Conservation (phyloP, 345 rosid species). For the rapeseed (Brassica napus) region Da-Ae NC_063438.1:20235001-20235500, state of each 20-base stretch:
- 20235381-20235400: constrained; percentile 64
- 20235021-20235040: too few species aligned
- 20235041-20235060: not conserved
- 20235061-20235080: not conserved
- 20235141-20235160: constrained; percentile 81
- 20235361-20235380: constrained; percentile 58
- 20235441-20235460: constrained; percentile 84
- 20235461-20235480: constrained; percentile 60
- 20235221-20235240: constrained; percentile 65
- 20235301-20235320: constrained; percentile 50
- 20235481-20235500: constrained; percentile 54
- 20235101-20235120: constrained; percentile 98
- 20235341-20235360: constrained; percentile 59
- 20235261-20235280: constrained; percentile 97
- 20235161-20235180: constrained; percentile 71
- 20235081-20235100: constrained; percentile 47
- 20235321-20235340: constrained; percentile 53
- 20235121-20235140: constrained; percentile 89
- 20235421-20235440: constrained; percentile 74
- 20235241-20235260: constrained; percentile 54
- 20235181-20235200: constrained; percentile 85
- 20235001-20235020: too few species aligned
- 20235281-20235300: constrained; percentile 84
- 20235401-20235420: constrained; percentile 68
- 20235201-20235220: constrained; percentile 58